These are phyloP conservation scores for Perilla frutescens DNA, from an alignment of 257 asterid species.

Conservation along the genomic window DNA sequence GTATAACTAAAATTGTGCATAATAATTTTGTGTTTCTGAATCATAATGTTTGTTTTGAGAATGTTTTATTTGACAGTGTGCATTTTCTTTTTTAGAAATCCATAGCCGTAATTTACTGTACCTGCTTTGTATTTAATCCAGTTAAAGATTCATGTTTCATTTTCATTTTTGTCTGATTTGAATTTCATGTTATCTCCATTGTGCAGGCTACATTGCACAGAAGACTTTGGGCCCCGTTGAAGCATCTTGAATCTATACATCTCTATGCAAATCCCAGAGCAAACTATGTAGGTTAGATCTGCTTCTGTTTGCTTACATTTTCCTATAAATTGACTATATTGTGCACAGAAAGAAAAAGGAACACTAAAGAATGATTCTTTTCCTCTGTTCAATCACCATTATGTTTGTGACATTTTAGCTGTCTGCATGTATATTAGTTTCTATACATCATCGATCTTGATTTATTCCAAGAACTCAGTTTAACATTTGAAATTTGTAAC, in stretches of 20 bases:
- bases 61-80: conserved; percentile 31
- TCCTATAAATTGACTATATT: conserved; percentile 13
- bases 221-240: conserved; percentile 91
- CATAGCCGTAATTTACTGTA: conserved; percentile 16
- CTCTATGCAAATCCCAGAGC: conserved; percentile 84
- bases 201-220: conserved; percentile 67
- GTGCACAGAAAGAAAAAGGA: neutral
- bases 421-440: neutral
- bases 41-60: conserved; percentile 36
- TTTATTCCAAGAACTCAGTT: conserved; percentile 8
- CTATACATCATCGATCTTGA: neutral
- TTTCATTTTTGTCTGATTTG: conserved; percentile 19
- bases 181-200: conserved; percentile 32
- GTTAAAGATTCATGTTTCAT: neutral
- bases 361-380: neutral
- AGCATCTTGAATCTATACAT: conserved; percentile 73
- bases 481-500: conserved; percentile 21
- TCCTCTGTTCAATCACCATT: neutral
- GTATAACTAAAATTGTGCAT: conserved; percentile 8
- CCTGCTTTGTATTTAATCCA: conserved; percentile 9
- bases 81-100: conserved; percentile 22
- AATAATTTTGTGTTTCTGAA: conserved; percentile 37
- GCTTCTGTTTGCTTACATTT: conserved; percentile 36
- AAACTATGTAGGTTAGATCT: conserved; percentile 81
- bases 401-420: neutral